Conservation (phyloP, 2,329 filamentous ascomycete species). For the Phyllosticta citriasiana region DNA sequence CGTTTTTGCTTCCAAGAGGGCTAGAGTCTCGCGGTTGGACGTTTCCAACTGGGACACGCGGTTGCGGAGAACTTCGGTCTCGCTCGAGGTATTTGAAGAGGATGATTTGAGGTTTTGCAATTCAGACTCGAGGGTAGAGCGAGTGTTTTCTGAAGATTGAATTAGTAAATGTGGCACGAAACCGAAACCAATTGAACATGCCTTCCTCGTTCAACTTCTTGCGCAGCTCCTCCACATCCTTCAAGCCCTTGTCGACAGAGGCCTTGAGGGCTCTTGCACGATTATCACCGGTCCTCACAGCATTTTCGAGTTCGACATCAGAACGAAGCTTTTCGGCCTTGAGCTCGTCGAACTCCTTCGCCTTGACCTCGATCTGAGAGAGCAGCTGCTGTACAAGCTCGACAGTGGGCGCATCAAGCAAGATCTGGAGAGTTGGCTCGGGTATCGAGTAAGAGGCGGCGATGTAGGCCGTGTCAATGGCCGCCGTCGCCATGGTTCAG, state of each 20-base stretch:
- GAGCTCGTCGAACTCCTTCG: conserved; percentile 70
- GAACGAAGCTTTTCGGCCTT: conserved; percentile 80
- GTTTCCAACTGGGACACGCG: conserved; percentile 81
- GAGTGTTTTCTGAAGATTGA: conserved; percentile 55
- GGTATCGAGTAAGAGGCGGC: conserved; percentile 62
- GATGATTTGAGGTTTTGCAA: conserved; percentile 68
- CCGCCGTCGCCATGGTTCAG: conserved; percentile 48
- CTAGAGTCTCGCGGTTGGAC: conserved; percentile 82
- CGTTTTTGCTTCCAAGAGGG: conserved; percentile 82
- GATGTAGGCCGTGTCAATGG: conserved; percentile 62
- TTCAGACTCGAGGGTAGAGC: conserved; percentile 69
- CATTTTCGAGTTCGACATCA: conserved; percentile 89
- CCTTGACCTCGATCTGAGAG: conserved; percentile 64
- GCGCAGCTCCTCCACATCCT: conserved; percentile 72
- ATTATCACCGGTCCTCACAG: conserved; percentile 71
- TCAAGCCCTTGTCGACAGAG: conserved; percentile 71
- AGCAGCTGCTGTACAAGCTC: conserved; percentile 71
- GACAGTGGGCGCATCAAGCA: conserved; percentile 59
- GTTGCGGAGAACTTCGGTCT: conserved; percentile 65
- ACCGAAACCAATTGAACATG: conserved; percentile 33
- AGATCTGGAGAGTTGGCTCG: conserved; percentile 50
- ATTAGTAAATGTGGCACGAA: neutral
- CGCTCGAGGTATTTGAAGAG: conserved; percentile 60
- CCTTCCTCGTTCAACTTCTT: conserved; percentile 76
- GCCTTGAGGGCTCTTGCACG: conserved; percentile 73